phyloP scores from a whole-genome alignment of 2,329 filamentous ascomycete genomes.

The Ramichloridium luteum region DNA sequence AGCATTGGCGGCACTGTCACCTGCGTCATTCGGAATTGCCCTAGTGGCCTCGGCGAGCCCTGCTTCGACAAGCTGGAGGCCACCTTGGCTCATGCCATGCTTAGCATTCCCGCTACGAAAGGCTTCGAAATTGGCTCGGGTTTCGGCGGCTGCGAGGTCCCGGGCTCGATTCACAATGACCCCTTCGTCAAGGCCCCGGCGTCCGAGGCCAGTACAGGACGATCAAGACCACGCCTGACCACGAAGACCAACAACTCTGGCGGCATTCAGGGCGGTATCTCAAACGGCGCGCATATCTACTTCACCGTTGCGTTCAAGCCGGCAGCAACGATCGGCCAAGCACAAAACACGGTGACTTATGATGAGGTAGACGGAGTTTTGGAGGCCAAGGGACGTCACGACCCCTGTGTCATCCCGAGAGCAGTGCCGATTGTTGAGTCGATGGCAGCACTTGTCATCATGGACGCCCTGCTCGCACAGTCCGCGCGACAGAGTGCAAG shows the following conservation, averaged over 20 bases:
- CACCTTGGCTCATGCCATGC: slow-evolving; percentile 80
- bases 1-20: slow-evolving; percentile 92
- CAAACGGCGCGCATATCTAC: slow-evolving; percentile 86
- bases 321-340: slow-evolving; percentile 81
- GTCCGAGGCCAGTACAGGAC: slow-evolving; percentile 15
- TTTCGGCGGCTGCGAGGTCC: slow-evolving; percentile 74
- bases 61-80: slow-evolving; percentile 95
- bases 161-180: slow-evolving; percentile 87
- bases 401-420: slow-evolving; percentile 81
- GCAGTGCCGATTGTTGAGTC: slow-evolving; percentile 79
- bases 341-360: slow-evolving; percentile 73
- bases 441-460: slow-evolving; percentile 79
- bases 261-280: slow-evolving; percentile 89
- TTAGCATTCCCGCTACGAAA: slow-evolving; percentile 89
- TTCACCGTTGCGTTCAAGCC: slow-evolving; percentile 95
- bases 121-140: slow-evolving; percentile 93
- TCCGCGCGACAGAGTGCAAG: slow-evolving; percentile 47
- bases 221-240: slow-evolving; percentile 49
- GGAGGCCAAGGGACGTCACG: slow-evolving; percentile 85
- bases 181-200: slow-evolving; percentile 55
- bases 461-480: slow-evolving; percentile 79
- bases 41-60: slow-evolving; percentile 79
- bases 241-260: slow-evolving; percentile 93
- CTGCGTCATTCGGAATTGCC: slow-evolving; percentile 79
- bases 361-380: slow-evolving; percentile 63